Base-by-base conservation (phyloP, 345 rosid genomes). In the Reutealis trisperma region DNA sequence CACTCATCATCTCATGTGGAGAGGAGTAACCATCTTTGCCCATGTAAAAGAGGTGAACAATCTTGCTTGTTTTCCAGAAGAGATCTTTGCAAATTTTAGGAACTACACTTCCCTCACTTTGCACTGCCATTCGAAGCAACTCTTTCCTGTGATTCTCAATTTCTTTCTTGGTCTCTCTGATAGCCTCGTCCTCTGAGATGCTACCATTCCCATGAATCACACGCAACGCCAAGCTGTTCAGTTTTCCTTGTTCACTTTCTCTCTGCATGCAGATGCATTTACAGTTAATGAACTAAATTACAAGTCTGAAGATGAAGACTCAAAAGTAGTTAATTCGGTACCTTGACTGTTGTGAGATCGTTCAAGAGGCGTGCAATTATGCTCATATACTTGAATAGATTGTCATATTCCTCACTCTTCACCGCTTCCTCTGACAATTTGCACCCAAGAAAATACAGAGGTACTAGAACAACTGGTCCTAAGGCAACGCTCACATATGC, bases 401-500 rank as follows among this genome's bases (percentile, higher is more conserved):
- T 24, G n/a, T 70, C 61, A 42, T 77, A 77, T 54, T 77, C 80
- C n/a, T 24, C 9, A 25, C 74, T 68, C 5, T 22, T 13, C 16
- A 70, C 4, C 3, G 64, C 80, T 70, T 70, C 22, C 62, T 62
- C 74, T 13, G 75, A 68, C 49, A 77, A 6, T 45, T 61, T 63
- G 21, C 58, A 63, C 6, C 79, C 75, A 34, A 77, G 54, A 11
- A 61, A 77, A 24, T 45, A 77, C 0, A 70, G 60, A 1, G 80
- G 80, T 15, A 77, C 45, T 0, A 70, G 61, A 54, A 75, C 67
- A 15, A 65, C 59, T 0, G 80, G 80, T 37, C 80, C 80, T 67
- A 77, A 63, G 2, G 80, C 80, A 52, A 77, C 58, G 27, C 69
- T 59, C 16, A 77, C 75, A 3, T 63, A 77, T 62, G 69, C 80